Evolutionary conservation across 768 basidiomycete genomes (phyloP).

Genomic region (Lactifluus rugatus): DNA sequence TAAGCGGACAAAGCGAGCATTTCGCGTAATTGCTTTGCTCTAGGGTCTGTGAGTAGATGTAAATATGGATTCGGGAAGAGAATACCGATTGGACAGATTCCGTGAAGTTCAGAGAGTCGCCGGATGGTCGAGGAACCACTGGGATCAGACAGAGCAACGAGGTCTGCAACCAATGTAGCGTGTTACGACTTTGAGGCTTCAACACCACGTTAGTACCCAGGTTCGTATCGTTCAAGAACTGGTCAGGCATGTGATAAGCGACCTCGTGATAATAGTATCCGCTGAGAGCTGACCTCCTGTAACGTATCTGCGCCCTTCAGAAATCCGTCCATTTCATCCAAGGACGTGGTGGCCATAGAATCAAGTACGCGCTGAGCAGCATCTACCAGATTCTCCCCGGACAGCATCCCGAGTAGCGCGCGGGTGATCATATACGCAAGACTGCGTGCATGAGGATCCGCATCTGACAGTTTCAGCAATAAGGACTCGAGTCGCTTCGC

Average conservation of each 20-base stretch:
- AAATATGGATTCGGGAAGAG: background rate
- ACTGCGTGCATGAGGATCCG: conserved; percentile 42
- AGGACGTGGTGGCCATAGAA: conserved; percentile 35
- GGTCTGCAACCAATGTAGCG: conserved; percentile 47
- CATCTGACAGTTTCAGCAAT: conserved; percentile 40
- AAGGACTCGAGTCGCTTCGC: conserved; percentile 38
- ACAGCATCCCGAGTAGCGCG: conserved; percentile 45
- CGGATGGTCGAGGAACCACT: conserved; percentile 37
- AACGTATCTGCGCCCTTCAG: conserved; percentile 25
- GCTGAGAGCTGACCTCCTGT: conserved; percentile 23
- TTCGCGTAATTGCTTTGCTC: conserved; percentile 15
- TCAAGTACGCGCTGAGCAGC: conserved; percentile 41
- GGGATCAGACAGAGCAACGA: conserved; percentile 45
- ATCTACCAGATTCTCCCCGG: conserved; percentile 50
- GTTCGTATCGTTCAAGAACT: conserved; percentile 39
- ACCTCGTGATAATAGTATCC: background rate
- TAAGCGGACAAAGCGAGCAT: conserved; percentile 44
- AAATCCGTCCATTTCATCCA: conserved; percentile 37
- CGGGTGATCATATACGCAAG: conserved; percentile 55
- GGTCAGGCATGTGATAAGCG: background rate
- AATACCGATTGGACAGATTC: conserved; percentile 9
- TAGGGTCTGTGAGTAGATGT: background rate
- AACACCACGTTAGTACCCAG: conserved; percentile 41
- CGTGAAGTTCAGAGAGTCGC: conserved; percentile 44
- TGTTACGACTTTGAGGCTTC: conserved; percentile 53